Percentiles rank a stretch among this genome's conserved stretches.
These are phyloP conservation scores for Hapsidospora chrysogenum DNA, from an alignment of 495 filamentous ascomycete genomes.

Conservation along the genomic window DNA sequence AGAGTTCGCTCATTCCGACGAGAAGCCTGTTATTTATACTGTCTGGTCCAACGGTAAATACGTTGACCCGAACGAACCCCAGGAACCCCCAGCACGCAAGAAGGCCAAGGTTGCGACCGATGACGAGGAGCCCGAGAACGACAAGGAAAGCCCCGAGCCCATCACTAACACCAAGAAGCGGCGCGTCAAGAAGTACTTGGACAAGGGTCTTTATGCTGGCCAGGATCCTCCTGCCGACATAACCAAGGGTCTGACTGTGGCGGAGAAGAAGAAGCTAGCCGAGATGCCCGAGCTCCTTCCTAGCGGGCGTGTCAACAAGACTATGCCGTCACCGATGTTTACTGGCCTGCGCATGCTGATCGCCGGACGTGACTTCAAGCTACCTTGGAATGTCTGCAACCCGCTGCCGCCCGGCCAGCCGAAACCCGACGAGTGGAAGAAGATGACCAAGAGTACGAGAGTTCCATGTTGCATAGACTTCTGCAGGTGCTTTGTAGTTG, in stretches of 20 bases:
- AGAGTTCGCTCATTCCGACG: conserved; percentile 35
- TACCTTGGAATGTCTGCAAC: conserved; percentile 80
- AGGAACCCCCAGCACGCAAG: conserved; percentile 8
- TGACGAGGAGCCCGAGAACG: conserved; percentile 25
- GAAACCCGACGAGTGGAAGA: conserved; percentile 80
- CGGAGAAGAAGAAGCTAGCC: conserved; percentile 44
- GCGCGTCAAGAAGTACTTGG: conserved; percentile 54
- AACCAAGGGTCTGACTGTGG: conserved; percentile 33
- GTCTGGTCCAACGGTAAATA: conserved; percentile 41
- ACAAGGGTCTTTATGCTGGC: conserved; percentile 77
- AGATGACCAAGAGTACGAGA: conserved; percentile 66
- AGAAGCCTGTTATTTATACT: conserved; percentile 26
- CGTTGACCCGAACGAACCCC: conserved; percentile 10
- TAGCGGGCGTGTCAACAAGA: conserved; percentile 21
- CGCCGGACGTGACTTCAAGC: conserved; percentile 58
- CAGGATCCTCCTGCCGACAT: conserved; percentile 49
- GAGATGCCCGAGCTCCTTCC: conserved; percentile 31
- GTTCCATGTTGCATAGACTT: not conserved
- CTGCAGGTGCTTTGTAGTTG: conserved; percentile 6
- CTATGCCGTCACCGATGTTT: conserved; percentile 24
- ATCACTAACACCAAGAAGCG: conserved; percentile 16
- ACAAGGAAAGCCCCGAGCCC: conserved; percentile 19
- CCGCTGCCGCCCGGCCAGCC: conserved; percentile 73
- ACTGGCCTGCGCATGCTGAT: conserved; percentile 38
- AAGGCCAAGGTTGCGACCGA: conserved; percentile 34